phyloP scores from a whole-genome alignment of 345 rosid species.

The Eutrema heterophyllum region DNA sequence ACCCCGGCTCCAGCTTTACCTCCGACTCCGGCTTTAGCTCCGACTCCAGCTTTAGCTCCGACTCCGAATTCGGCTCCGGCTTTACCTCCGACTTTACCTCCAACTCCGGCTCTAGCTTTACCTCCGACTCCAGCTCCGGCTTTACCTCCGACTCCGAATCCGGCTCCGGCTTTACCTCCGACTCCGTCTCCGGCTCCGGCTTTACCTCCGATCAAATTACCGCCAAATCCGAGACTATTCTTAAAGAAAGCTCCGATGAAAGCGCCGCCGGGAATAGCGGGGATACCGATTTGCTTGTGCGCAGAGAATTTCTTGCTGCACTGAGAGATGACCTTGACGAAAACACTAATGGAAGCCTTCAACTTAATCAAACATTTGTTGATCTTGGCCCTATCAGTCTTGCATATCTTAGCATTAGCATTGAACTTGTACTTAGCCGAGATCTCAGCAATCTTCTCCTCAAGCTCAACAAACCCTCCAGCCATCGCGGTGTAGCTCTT shows the following conservation, averaged over 20 bases:
- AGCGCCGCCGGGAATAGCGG: background rate
- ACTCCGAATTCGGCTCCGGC: background rate
- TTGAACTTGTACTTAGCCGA: background rate
- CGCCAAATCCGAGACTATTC: background rate
- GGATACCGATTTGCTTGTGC: background rate
- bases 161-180: background rate
- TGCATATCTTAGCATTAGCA: slow-evolving; percentile 11
- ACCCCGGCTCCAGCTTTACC: background rate
- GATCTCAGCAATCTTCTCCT: background rate
- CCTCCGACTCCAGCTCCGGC: background rate
- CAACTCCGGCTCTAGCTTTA: background rate
- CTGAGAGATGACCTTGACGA: background rate
- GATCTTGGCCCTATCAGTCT: background rate
- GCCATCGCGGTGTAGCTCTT: slow-evolving; percentile 8
- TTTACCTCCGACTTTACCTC: background rate
- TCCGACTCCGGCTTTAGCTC: background rate
- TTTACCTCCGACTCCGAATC: too few species aligned
- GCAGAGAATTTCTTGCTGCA: background rate
- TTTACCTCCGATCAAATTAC: background rate
- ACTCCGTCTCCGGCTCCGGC: background rate
- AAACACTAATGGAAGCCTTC: slow-evolving; percentile 8
- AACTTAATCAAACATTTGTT: background rate
- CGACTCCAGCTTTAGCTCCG: background rate
- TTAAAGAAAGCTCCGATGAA: background rate
- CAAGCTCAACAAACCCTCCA: background rate